Evolutionary conservation across 352 stramenopile genomes (phyloP).

Genomic region (Phytophthora chlamydospora): DNA sequence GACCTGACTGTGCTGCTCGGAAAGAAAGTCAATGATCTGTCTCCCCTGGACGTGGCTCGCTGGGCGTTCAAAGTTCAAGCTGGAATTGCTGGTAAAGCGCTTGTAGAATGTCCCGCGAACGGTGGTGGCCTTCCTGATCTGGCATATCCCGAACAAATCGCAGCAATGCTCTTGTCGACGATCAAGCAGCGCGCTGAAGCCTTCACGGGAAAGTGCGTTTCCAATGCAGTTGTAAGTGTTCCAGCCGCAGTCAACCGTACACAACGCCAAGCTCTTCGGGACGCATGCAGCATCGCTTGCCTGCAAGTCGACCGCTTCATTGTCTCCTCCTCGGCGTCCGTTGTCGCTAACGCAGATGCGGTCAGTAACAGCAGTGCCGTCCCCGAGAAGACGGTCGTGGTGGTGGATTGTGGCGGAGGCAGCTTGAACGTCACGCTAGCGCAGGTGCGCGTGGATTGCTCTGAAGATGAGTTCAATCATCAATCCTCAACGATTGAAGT

Average conservation of each 20-base stretch:
- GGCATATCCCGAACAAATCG: slow-evolving; percentile 51
- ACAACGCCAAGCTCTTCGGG: slow-evolving; percentile 45
- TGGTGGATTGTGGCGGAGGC: slow-evolving; percentile 43
- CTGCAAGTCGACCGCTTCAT: slow-evolving; percentile 36
- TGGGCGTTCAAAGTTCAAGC: slow-evolving; percentile 46
- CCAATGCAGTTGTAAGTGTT: slow-evolving; percentile 34
- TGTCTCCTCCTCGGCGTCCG: slow-evolving; percentile 43
- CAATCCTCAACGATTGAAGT: slow-evolving; percentile 30
- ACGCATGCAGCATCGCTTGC: slow-evolving; percentile 46
- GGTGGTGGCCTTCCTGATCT: slow-evolving; percentile 8
- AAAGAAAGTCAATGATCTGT: slow-evolving; percentile 25
- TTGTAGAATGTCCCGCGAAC: slow-evolving; percentile 31
- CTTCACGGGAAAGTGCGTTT: slow-evolving; percentile 21
- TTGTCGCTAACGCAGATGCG: slow-evolving; percentile 21
- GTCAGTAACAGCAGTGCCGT: neutral
- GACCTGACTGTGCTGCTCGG: slow-evolving; percentile 39
- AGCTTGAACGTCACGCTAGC: slow-evolving; percentile 39
- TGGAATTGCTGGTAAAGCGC: slow-evolving; percentile 36
- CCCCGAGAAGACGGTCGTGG: slow-evolving; percentile 39
- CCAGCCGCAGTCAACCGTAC: slow-evolving; percentile 52
- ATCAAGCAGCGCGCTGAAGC: slow-evolving; percentile 46
- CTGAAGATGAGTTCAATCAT: slow-evolving; percentile 10
- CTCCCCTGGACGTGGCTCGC: slow-evolving; percentile 16
- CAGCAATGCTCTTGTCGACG: slow-evolving; percentile 42
- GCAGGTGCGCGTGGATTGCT: slow-evolving; percentile 2